Conservation (phyloP, 495 filamentous ascomycete genomes). For the Penicillium goetzii region DNA sequence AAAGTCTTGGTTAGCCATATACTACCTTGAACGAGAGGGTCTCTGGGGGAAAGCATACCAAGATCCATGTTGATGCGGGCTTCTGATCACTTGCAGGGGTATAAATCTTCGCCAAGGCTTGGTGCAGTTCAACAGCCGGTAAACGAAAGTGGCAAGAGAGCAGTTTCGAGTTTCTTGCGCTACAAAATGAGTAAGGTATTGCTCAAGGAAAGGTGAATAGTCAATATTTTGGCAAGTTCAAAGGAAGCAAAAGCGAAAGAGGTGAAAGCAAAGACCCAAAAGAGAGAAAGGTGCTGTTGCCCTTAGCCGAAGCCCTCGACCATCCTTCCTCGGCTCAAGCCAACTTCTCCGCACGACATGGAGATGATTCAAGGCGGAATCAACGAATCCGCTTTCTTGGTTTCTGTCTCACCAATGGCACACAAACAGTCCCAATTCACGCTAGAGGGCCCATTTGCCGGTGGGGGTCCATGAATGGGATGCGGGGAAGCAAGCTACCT, state of each 20-base stretch:
- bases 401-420: not conserved
- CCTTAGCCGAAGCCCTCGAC: not conserved
- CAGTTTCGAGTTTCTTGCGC: too few species aligned
- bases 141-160: too few species aligned
- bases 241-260: not conserved
- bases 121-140: not conserved
- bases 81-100: not conserved
- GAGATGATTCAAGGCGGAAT: not conserved
- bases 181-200: not conserved
- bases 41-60: not conserved
- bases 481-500: slow-evolving; percentile 13
- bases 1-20: not conserved
- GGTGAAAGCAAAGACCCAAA: not conserved
- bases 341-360: slow-evolving; percentile 6
- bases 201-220: not conserved
- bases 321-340: slow-evolving; percentile 4
- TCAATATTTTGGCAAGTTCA: not conserved
- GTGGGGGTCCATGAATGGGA: slow-evolving; percentile 1
- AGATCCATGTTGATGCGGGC: slow-evolving; percentile 12
- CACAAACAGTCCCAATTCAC: not conserved
- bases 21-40: not conserved
- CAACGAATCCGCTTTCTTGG: slow-evolving; percentile 7
- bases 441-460: slow-evolving; percentile 6
- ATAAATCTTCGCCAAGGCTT: not conserved
- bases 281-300: not conserved